Evolutionary conservation across 2,329 filamentous ascomycete species (phyloP).

Genomic region (Venturia nashicola): DNA sequence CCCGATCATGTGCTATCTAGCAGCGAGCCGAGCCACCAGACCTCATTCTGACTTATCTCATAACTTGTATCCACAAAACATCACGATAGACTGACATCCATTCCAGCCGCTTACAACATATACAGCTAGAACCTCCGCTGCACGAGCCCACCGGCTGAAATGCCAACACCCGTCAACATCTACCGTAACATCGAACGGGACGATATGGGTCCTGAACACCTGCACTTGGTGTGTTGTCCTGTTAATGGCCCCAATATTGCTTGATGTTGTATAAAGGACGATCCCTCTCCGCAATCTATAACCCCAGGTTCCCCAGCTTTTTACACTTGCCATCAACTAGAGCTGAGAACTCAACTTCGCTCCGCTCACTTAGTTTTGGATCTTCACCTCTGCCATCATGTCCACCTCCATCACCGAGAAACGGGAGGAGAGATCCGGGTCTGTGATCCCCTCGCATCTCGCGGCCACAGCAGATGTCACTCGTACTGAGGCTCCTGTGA

Average conservation of each 20-base stretch:
- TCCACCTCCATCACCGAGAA: neutral
- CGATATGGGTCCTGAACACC: neutral
- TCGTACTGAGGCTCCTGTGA: constrained; percentile 41
- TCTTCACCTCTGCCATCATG: neutral
- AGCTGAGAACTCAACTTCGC: neutral
- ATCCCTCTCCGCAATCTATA: neutral
- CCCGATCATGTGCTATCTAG: neutral
- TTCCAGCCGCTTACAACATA: neutral
- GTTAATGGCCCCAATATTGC: neutral
- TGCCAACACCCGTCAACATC: neutral
- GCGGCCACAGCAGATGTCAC: constrained; percentile 28
- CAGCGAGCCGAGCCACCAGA: neutral
- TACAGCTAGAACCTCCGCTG: constrained; percentile 1
- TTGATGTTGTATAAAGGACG: neutral
- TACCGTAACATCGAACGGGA: neutral
- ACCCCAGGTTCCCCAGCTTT: neutral
- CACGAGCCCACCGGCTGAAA: neutral
- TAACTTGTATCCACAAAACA: neutral
- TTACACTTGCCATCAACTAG: neutral
- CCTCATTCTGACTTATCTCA: neutral
- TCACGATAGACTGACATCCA: neutral
- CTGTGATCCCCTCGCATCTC: neutral
- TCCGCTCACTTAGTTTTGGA: neutral
- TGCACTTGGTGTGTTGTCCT: neutral
- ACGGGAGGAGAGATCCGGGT: neutral